A percentile compares a stretch with the other conserved stretches of the same genome.
These are phyloP conservation scores for Prunus fruticosa DNA, from an alignment of 306 rosid genomes.

Conservation along the genomic window DNA sequence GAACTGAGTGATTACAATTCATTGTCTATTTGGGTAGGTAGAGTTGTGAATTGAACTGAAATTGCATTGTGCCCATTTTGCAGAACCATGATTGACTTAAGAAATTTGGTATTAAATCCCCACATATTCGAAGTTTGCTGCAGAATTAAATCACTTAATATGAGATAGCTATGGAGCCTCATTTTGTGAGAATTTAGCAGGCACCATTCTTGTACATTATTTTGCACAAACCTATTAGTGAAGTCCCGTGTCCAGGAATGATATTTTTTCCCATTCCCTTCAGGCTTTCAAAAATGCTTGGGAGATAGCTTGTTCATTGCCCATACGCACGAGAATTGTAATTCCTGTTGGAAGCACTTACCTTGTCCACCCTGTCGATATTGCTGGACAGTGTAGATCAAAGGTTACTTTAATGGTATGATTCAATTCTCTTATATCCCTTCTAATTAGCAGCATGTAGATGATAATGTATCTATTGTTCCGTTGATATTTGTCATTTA, in stretches of 20 bases:
- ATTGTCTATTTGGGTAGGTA: background rate
- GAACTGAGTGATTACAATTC: background rate
- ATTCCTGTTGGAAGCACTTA: conserved; percentile 53
- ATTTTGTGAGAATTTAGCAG: background rate
- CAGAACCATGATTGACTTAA: background rate
- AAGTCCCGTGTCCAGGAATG: background rate
- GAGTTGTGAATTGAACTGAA: background rate
- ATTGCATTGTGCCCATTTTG: background rate
- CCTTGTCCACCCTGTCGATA: conserved; percentile 58
- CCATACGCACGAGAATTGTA: conserved; percentile 31
- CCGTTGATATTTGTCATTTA: background rate
- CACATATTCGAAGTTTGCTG: background rate
- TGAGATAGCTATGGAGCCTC: background rate
- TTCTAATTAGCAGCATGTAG: background rate
- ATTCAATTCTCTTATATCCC: conserved; percentile 1
- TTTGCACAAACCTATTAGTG: background rate
- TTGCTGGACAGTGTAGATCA: conserved; percentile 79
- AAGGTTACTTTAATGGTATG: conserved; percentile 61
- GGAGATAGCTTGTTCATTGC: conserved; percentile 63
- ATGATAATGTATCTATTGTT: background rate
- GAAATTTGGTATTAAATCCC: background rate
- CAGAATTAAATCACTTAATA: background rate
- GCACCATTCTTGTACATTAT: background rate
- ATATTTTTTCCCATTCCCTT: background rate
- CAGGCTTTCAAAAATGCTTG: conserved; percentile 72